Evolutionary conservation across 2,329 filamentous ascomycete species (phyloP).

Genomic region (Fusarium buxicola): DNA sequence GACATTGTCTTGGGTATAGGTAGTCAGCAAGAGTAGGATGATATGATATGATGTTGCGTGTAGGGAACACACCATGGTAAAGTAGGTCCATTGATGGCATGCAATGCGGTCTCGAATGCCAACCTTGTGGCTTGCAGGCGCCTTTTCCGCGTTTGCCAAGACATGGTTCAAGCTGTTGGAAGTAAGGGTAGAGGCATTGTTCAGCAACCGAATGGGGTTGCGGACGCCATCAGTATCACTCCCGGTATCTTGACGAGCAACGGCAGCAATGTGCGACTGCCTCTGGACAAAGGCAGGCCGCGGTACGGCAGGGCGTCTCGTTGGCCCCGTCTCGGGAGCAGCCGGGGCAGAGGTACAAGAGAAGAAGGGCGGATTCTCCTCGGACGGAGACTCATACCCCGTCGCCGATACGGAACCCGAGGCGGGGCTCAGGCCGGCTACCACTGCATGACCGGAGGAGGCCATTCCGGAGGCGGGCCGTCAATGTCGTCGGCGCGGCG

Average conservation of each 20-base stretch:
- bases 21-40: not conserved
- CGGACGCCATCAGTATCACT: slow-evolving; percentile 7
- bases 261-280: slow-evolving; percentile 33
- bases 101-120: slow-evolving; percentile 63
- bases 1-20: not conserved
- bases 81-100: slow-evolving; percentile 79
- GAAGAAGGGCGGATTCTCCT: slow-evolving; percentile 50
- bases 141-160: slow-evolving; percentile 48
- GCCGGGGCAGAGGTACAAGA: slow-evolving; percentile 22
- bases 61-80: slow-evolving; percentile 62
- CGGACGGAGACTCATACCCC: slow-evolving; percentile 55
- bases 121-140: slow-evolving; percentile 48
- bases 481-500: slow-evolving; percentile 62
- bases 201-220: slow-evolving; percentile 20
- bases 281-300: slow-evolving; percentile 34
- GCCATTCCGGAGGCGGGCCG: slow-evolving; percentile 52
- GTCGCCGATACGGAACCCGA: slow-evolving; percentile 13
- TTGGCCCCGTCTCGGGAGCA: slow-evolving; percentile 1
- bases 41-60: not conserved
- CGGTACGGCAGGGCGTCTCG: slow-evolving; percentile 2
- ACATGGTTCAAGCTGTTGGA: slow-evolving; percentile 49
- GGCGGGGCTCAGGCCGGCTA: slow-evolving; percentile 24
- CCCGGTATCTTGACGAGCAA: slow-evolving; percentile 11
- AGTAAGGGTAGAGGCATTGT: slow-evolving; percentile 27
- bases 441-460: slow-evolving; percentile 48